Percentiles rank a stretch among this genome's conserved stretches.
Conservation (phyloP, 345 rosid species). For the Ceriops zippeliana region DNA sequence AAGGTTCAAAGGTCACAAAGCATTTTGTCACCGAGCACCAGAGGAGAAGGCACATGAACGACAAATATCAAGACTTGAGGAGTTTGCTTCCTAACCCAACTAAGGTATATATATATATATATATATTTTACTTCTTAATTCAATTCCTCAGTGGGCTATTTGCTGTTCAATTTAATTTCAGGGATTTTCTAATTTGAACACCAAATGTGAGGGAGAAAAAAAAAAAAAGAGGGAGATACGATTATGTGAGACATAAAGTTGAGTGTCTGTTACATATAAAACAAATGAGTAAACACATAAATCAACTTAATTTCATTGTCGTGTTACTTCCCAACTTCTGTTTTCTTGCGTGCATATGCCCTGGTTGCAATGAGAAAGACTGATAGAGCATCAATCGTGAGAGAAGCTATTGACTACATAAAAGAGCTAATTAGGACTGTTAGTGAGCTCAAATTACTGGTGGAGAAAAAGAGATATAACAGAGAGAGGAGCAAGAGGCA, state of each 20-base stretch:
- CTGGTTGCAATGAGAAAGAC: constrained; percentile 27
- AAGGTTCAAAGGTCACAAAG: constrained; percentile 44
- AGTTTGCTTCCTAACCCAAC: constrained; percentile 66
- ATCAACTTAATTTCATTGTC: background rate
- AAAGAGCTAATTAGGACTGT: constrained; percentile 68
- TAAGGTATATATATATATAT: constrained; percentile 38
- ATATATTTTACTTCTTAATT: background rate
- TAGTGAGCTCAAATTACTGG: constrained; percentile 67
- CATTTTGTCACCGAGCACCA: constrained; percentile 66
- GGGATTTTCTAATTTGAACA: too few relatives aligned
- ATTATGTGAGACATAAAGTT: too few relatives aligned
- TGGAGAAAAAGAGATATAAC: constrained; percentile 66
- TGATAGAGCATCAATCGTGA: constrained; percentile 84
- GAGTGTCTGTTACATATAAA: too few relatives aligned
- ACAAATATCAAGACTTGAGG: constrained; percentile 49
- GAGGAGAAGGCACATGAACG: constrained; percentile 64
- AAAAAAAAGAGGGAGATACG: too few relatives aligned
- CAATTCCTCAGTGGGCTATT: background rate
- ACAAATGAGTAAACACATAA: too few relatives aligned
- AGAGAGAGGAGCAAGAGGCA: constrained; percentile 47
- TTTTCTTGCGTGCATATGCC: too few relatives aligned
- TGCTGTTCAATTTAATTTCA: background rate
- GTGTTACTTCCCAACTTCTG: background rate
- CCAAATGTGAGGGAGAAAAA: too few relatives aligned
- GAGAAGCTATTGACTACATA: constrained; percentile 74